Conservation (phyloP, 352 stramenopile species). For the Elongisporangium prolatum region DNA sequence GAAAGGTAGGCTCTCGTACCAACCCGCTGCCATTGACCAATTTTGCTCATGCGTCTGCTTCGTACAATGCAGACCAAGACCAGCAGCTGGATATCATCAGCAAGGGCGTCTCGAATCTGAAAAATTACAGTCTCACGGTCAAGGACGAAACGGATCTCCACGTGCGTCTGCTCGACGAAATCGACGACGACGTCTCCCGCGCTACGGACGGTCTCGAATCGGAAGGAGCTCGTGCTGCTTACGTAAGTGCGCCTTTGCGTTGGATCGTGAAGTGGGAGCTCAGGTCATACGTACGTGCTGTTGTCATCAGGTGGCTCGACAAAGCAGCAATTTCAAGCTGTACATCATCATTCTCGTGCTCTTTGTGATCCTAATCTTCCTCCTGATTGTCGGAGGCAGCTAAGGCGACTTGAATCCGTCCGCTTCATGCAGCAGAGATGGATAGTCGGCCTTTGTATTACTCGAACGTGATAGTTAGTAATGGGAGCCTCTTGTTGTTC, state of each 20-base stretch:
- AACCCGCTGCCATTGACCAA: not conserved
- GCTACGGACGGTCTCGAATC: conserved; percentile 82
- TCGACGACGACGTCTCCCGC: conserved; percentile 82
- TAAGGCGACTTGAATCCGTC: not conserved
- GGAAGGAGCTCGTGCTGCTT: conserved; percentile 72
- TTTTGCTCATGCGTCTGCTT: not conserved
- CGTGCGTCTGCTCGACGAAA: conserved; percentile 84
- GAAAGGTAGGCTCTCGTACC: conserved; percentile 37
- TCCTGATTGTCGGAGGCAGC: conserved; percentile 68
- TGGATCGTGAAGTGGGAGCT: conserved; percentile 2
- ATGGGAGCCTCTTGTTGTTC: not conserved
- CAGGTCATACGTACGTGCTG: conserved; percentile 1
- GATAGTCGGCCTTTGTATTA: not conserved
- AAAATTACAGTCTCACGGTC: conserved; percentile 80
- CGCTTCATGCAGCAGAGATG: no score
- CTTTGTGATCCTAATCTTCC: conserved; percentile 83
- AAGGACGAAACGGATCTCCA: conserved; percentile 90
- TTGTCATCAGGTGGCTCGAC: conserved; percentile 82
- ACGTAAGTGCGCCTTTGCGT: conserved; percentile 27
- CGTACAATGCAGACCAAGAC: conserved; percentile 60
- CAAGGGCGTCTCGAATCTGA: conserved; percentile 77
- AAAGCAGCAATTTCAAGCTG: conserved; percentile 94
- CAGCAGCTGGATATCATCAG: conserved; percentile 82
- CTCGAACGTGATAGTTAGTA: not conserved
- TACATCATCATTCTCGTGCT: conserved; percentile 89